Evolutionary conservation across 2,329 filamentous ascomycete genomes (phyloP), one percentile per base, ranked within the genome.

Genomic region (Pleomassaria siparia): DNA sequence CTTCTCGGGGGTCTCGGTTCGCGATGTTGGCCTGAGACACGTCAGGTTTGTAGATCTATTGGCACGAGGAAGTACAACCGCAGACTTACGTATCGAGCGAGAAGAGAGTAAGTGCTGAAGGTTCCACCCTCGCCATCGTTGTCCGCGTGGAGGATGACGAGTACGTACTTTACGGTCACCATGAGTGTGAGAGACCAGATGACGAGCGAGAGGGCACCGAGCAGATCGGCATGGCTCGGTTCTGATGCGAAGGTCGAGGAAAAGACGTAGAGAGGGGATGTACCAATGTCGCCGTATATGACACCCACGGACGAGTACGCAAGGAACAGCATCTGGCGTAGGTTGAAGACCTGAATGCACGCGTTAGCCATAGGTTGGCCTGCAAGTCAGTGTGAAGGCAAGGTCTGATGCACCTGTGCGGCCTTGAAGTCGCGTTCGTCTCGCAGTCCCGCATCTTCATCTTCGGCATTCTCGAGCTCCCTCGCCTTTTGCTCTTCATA

Each of bases 61-160:
- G 18, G 21, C n/a, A 24, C 20, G 6, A 4, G 16, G 10, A 25
- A 12, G n/a, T 28, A 9, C 16, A 26, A 26, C 25, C 12, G 25
- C 7, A 13, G 11, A 32, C 41, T 46, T 63, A 78, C 78, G 65
- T 80, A 84, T 56, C 64, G 56, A 0, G 83, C 79, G 1, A 88
- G 76, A 12, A 88, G 69, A 3, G 81, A 83, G 65, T 87, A 87
- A 21, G 84, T 78, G 24, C 80, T 82, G 66, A 88, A 88, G 0
- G 84, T 87, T 24, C 85, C 85, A 22, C 85, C 85, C 60, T 88
- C 84, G 36, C 85, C 85, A 60, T 88, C 84, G 51, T 88, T 84
- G 63, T 88, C 85, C 43, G 85, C 85, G 26, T 73, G 74, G 4
- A 88, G 69, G 29, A 88, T 80, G 60, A 88, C 80, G 51, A 86